Evolutionary conservation across 306 rosid genomes (phyloP).

Genomic region (Dryas octopetala): DNA sequence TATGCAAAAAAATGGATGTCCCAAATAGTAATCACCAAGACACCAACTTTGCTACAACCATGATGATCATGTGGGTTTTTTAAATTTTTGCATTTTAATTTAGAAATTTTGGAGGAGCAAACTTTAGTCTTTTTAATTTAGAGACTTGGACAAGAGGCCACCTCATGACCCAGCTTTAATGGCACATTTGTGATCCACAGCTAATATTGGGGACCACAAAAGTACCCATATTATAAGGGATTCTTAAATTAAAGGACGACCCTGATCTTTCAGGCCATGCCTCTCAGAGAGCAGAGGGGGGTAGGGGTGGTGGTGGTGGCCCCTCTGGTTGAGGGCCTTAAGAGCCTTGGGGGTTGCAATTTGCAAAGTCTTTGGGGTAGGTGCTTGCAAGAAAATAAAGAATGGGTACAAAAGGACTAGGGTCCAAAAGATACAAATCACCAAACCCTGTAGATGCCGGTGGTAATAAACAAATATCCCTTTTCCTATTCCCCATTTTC

Average conservation of each 20-base stretch:
- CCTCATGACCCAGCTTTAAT: constrained; percentile 9
- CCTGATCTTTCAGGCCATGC: neutral
- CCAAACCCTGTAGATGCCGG: constrained; percentile 1
- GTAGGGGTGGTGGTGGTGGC: too few species aligned
- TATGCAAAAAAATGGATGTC: neutral
- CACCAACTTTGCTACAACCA: neutral
- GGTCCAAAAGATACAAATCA: neutral
- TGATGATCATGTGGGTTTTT: constrained; percentile 14
- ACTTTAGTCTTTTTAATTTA: constrained; percentile 1
- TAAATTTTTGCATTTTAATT: neutral
- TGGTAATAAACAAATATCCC: neutral
- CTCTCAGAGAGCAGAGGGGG: neutral
- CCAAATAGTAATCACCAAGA: neutral
- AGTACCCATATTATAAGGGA: neutral
- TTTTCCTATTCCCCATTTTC: neutral
- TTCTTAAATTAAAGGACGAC: neutral
- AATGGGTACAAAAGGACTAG: neutral
- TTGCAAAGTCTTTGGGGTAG: neutral
- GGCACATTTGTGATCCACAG: constrained; percentile 25
- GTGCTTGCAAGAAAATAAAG: neutral
- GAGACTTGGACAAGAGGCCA: neutral
- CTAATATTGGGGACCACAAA: constrained; percentile 27
- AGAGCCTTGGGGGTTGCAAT: neutral
- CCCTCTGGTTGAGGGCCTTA: too few species aligned
- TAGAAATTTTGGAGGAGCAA: neutral